These are phyloP conservation scores for Zanthoxylum bungeanum DNA, from an alignment of 345 rosid genomes.

Conservation along the genomic window DNA sequence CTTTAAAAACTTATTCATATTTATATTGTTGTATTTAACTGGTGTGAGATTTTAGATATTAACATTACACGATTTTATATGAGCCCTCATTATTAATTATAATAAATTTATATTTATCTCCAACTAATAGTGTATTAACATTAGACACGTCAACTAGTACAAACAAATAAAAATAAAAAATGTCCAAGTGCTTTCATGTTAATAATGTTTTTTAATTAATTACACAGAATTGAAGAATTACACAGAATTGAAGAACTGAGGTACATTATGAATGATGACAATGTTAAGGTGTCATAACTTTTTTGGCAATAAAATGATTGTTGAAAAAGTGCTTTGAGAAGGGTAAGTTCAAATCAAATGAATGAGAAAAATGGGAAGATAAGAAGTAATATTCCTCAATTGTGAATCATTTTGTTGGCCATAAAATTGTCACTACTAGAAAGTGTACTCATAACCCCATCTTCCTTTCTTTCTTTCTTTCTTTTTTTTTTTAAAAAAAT, in stretches of 20 bases:
- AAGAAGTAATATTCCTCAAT: constrained; percentile 51
- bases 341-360: constrained; percentile 27
- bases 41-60: too few species aligned
- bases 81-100: too few species aligned
- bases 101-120: too few species aligned
- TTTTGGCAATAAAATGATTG: constrained; percentile 43
- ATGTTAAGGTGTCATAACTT: constrained; percentile 43
- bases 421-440: constrained; percentile 37
- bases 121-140: too few species aligned
- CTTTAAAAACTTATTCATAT: too few species aligned
- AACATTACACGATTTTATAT: too few species aligned
- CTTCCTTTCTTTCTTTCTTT: background rate
- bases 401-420: constrained; percentile 86
- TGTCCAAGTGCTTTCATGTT: too few species aligned
- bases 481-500: background rate
- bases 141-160: too few species aligned
- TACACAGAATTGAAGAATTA: too few species aligned
- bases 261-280: constrained; percentile 17
- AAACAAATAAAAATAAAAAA: too few species aligned
- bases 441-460: constrained; percentile 41
- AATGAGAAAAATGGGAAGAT: constrained; percentile 34
- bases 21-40: too few species aligned
- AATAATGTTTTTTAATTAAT: too few species aligned
- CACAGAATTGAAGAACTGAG: background rate
- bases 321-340: constrained; percentile 11